These are phyloP conservation scores for Aphanocladium album DNA, from an alignment of 2,329 filamentous ascomycete species.

Conservation along the genomic window DNA sequence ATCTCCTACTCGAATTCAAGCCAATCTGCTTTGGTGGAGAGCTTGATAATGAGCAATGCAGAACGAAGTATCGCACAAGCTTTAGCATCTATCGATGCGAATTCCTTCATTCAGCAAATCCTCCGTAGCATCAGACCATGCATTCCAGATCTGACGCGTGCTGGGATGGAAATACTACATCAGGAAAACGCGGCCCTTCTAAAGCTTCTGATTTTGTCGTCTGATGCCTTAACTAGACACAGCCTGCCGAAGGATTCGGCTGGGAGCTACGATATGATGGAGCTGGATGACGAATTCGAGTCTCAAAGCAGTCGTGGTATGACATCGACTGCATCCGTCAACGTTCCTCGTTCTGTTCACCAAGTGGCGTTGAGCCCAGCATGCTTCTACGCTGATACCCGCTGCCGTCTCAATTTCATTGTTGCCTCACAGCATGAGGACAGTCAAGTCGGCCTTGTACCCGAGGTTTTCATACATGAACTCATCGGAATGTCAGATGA, in stretches of 20 bases:
- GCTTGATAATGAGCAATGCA: slow-evolving; percentile 35
- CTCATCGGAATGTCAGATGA: slow-evolving; percentile 47
- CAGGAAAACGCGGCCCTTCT: slow-evolving; percentile 37
- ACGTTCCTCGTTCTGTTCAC: slow-evolving; percentile 43
- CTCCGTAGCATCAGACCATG: slow-evolving; percentile 40
- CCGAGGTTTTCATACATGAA: slow-evolving; percentile 44
- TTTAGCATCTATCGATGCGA: slow-evolving; percentile 40
- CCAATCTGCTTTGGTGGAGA: slow-evolving; percentile 45
- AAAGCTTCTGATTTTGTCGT: slow-evolving; percentile 38
- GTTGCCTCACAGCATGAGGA: slow-evolving; percentile 37
- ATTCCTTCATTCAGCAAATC: slow-evolving; percentile 41
- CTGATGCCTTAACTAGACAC: slow-evolving; percentile 27
- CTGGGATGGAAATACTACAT: slow-evolving; percentile 33
- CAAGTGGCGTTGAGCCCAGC: slow-evolving; percentile 36
- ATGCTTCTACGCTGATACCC: slow-evolving; percentile 46
- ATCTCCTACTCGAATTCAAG: slow-evolving; percentile 42
- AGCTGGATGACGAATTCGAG: slow-evolving; percentile 61
- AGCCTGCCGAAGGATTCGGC: slow-evolving; percentile 27
- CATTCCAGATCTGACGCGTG: slow-evolving; percentile 39
- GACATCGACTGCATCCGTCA: slow-evolving; percentile 28
- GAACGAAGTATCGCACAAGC: slow-evolving; percentile 37
- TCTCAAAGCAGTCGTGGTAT: slow-evolving; percentile 51
- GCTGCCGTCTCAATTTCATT: slow-evolving; percentile 41
- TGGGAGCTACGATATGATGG: slow-evolving; percentile 52
- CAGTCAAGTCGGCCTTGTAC: slow-evolving; percentile 44